Base-by-base conservation (phyloP, 2,329 filamentous ascomycete species). In the Colletotrichum sp. region DNA sequence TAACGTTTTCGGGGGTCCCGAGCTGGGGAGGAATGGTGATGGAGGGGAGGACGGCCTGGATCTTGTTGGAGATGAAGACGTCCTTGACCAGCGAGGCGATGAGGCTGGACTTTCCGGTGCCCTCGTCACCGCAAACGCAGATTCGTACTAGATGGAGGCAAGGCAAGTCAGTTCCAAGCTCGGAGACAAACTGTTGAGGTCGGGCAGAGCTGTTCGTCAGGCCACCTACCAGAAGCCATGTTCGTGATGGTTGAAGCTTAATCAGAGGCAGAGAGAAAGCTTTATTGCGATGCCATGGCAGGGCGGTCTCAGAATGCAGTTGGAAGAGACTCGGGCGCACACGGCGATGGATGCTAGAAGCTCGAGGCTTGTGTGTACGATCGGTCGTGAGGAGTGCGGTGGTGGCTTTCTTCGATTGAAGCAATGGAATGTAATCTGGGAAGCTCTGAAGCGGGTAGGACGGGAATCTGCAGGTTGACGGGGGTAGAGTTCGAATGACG, bases 51-150 rank as follows among this genome's bases (percentile, higher is more conserved):
- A 98, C 94, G 16, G 96, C 91, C 83, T 98, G 96, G 82, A 99
- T 98, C 87, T 97, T 98, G 86, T 95, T 95, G 78, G 94, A 95
- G 80, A 98, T 95, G 85, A 98, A 99, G 84, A 96, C 94, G 83
- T 98, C 96, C 83, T 98, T 98, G 83, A 99, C 96, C 52, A 99
- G 93, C 73, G 96, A 97, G 71, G 96, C 97, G 82, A 98, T 97
- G 84, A 98, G 90, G 84, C 95, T 97, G 76, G 94, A 97, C 87
- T 98, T 78, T 80, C 96, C 96, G n/a, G 94, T 96, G 80, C 94
- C 94, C 86, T 98, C 96, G 84, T 99, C 97, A 82, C 97, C 97
- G 87, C 96, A 98, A 75, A 98, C 95, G 85, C 96, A 98, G 82
- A 98, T 96, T 78, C 97, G 94, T 76, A 98, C 96, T 88, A 79